Evolutionary conservation across 306 rosid species (phyloP), one percentile per base, ranked within the genome.

Genomic region (Luffa aegyptiaca): DNA sequence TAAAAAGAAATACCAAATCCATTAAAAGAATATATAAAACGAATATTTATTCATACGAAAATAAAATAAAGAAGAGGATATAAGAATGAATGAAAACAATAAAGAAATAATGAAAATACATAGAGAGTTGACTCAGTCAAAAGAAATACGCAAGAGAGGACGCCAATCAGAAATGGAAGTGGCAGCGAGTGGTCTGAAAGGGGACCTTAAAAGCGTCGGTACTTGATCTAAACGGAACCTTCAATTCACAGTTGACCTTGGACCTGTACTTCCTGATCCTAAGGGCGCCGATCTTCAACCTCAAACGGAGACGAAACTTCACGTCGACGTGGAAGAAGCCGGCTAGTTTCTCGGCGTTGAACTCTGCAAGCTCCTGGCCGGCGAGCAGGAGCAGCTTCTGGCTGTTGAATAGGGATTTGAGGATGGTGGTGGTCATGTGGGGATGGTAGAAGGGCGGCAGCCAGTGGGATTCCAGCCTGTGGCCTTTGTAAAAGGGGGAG

Each of bases 181-280:
- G 81, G 75, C 98, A 93, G 81, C 84, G 83, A 73, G 88, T 92
- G 20, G 80, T 79, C 82, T 84, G 20, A 80, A 92, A 93, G 6
- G 31, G 31, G 31, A 26, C 31, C 31, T 26, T 26, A 26, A 16
- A 68, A 72, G 52, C 31, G 9, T 8, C 66, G 0, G 83, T 66
- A 20, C 79, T 73, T 6, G 80, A 6, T 7, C 55, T 55, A 59
- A 90, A 35, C 5, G 97, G 98, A 81, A 94, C 78, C 31, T 71
- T 81, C 81, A 94, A 66, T 31, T 83, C 91, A 56, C 98, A 94
- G 0, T 78, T 37, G 20, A 92, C 31, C 84, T 79, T 88, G 5
- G 97, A 94, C 84, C 85, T 92, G 3, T 88, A 69, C 64, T 69
- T 85, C 51, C 85, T 83, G 0, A 84, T 76, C 86, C 84, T 92